Percentiles rank a stretch among this genome's conserved stretches.
phyloP scores from a whole-genome alignment of 768 basidiomycete species.

The Tremella fuciformis region DNA sequence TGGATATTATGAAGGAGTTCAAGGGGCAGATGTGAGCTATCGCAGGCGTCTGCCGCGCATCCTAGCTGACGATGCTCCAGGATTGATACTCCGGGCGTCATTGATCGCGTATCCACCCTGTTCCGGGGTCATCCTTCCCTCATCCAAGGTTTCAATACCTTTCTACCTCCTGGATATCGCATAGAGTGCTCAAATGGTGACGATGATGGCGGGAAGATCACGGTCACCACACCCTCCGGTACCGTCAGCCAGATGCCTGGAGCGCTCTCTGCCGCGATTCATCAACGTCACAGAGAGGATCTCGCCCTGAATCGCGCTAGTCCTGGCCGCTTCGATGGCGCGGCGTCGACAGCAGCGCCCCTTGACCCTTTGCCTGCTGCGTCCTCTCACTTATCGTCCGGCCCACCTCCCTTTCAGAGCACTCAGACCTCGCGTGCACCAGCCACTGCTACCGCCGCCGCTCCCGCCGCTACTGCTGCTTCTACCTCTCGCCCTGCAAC shows the following conservation, averaged over 20 bases:
- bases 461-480: constrained; percentile 10
- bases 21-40: constrained; percentile 70
- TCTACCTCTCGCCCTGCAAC: constrained; percentile 5
- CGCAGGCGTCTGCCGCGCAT: not conserved
- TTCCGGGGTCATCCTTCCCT: constrained; percentile 85
- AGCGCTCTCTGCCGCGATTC: constrained; percentile 40
- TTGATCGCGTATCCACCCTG: constrained; percentile 86
- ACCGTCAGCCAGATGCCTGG: constrained; percentile 50
- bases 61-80: constrained; percentile 54
- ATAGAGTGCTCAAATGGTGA: constrained; percentile 62
- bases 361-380: constrained; percentile 13
- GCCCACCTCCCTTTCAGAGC: constrained; percentile 24
- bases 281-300: constrained; percentile 32
- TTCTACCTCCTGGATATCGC: constrained; percentile 88
- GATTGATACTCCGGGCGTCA: constrained; percentile 97
- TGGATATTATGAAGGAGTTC: constrained; percentile 99
- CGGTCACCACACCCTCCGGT: constrained; percentile 49
- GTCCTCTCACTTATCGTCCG: constrained; percentile 26
- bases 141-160: constrained; percentile 98
- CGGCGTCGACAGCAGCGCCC: constrained; percentile 4
- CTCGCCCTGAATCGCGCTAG: constrained; percentile 11
- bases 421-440: not conserved
- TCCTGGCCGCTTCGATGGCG: not conserved
- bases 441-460: constrained; percentile 2
- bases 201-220: constrained; percentile 41